Evolutionary conservation across 1,284 basidiomycete genomes (phyloP).

Genomic region (Violaceomyces palustris): DNA sequence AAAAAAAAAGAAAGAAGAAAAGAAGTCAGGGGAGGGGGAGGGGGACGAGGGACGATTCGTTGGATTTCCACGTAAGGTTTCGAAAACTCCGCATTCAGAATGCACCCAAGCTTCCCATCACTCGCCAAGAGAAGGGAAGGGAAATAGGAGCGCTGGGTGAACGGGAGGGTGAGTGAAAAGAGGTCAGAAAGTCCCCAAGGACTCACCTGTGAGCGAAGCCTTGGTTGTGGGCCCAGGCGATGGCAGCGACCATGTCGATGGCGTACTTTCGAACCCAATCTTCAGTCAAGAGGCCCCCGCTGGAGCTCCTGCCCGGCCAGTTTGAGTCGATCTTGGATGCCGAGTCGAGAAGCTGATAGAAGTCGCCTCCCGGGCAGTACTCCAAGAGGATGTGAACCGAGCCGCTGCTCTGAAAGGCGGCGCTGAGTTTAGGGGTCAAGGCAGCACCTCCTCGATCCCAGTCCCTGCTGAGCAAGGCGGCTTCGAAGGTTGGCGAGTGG

Average conservation of each 20-base stretch:
- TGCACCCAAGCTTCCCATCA: too few relatives aligned
- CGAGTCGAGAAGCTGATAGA: slow-evolving; percentile 44
- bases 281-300: slow-evolving; percentile 38
- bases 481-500: slow-evolving; percentile 42
- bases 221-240: slow-evolving; percentile 44
- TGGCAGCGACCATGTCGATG: slow-evolving; percentile 47
- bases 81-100: background rate
- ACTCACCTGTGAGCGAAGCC: slow-evolving; percentile 42
- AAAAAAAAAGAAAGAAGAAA: too few relatives aligned
- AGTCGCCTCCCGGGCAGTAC: slow-evolving; percentile 49
- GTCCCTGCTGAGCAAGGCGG: slow-evolving; percentile 21
- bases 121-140: too few relatives aligned
- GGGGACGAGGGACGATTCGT: background rate
- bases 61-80: background rate
- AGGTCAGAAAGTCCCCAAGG: too few relatives aligned
- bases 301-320: slow-evolving; percentile 33
- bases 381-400: slow-evolving; percentile 51
- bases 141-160: too few relatives aligned
- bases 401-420: slow-evolving; percentile 43
- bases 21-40: too few relatives aligned
- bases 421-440: slow-evolving; percentile 38
- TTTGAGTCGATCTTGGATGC: slow-evolving; percentile 27
- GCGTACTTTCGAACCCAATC: slow-evolving; percentile 41
- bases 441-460: slow-evolving; percentile 2
- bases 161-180: too few relatives aligned